Base-by-base conservation (phyloP, 78 protist species). In the Speleostelium caveatum region DNA sequence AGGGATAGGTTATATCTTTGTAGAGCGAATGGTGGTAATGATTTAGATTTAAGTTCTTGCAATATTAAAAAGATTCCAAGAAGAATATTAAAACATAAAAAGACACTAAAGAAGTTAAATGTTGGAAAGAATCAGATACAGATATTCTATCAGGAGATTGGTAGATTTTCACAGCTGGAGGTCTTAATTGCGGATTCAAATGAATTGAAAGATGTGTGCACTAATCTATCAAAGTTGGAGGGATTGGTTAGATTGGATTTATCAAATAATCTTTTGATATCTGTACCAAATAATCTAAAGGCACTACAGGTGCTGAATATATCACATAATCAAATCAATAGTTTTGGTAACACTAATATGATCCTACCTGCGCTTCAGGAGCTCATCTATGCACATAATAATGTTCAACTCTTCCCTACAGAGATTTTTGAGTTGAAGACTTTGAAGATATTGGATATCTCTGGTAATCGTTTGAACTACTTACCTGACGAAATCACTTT, bases 71-170 rank as follows among this genome's bases (percentile, higher is more conserved):
- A 2, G 5, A 19, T 83, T 42, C 91, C 91, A 83, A 83, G 45
- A 60, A 30, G 73, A 69, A 83, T 83, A 36, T 63, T 83, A 41
- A 83, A 35, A 42, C 69, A 38, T 60, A 51, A 42, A 32, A 83
- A 83, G 35, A 67, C 60, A 8, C 42, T 83, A 39, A 83, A 58
- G 26, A 56, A 69, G 30, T 59, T 83, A 58, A 83, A 83, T 69
- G 91, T 83, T 69, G 79, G 91, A 56, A 83, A 83, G 79, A 83
- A 83, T 74, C 39, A 33, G 3, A 68, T 83, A 32, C 51, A 28
- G 66, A 79, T 69, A 39, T 83, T 83, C 38, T 45, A 83, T 51
- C 5, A 30, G 2, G 63, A 69, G 45, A 69, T 83, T 32, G 91
- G 69, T 24, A 67, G 33, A 36, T 69, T 83, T 61, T n/a, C 21